Evolutionary conservation across 768 basidiomycete species (phyloP), one percentile per base, ranked within the genome.

Genomic region (Dendrothele bispora): DNA sequence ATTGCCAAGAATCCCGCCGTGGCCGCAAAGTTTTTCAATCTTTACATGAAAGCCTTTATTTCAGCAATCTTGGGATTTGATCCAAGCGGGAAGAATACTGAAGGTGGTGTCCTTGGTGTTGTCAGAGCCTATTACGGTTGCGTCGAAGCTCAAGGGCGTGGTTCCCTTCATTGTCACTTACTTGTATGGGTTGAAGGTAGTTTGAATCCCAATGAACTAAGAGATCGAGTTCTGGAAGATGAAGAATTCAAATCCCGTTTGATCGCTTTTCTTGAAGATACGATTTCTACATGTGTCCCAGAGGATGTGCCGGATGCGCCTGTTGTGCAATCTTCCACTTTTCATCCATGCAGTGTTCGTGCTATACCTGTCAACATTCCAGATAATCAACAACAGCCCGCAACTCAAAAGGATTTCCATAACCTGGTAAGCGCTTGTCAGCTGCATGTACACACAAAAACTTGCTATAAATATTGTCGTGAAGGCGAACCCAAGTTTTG

Each of bases 101-200:
- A 61, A 30, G 57, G 55, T 3, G 68, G 74, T 0, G 35, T 72
- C 1, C 46, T 75, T 0, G 74, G 75, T 0, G 4, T 38, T 3
- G 58, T 66, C 0, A 62, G 55, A 11, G 68, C 57, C 0, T 70
- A 70, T 48, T 76, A 74, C 51, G 74, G 74, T 2, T 66, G 65
- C 46, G 65, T 70, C 0, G 71, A 74, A 55, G 64, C 69, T 3
- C 70, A 70, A 52, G 72, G 69, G 1, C 32, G 65, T 3, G 71
- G 73, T 0, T 58, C 69, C 0, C 39, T 75, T 0, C 73, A 75
- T 44, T 68, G 69, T 47, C 73, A 75, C 52, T 63, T 74, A 61
- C 5, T 73, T 1, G 46, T 75, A 2, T 75, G 72, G 72, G 3
- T 75, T 0, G 62, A 66, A 29, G 67, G 68, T 15, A 53, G 53